Evolutionary conservation across 352 stramenopile genomes (phyloP), one percentile per base, ranked within the genome.

Genomic region (Pythium periplocum): DNA sequence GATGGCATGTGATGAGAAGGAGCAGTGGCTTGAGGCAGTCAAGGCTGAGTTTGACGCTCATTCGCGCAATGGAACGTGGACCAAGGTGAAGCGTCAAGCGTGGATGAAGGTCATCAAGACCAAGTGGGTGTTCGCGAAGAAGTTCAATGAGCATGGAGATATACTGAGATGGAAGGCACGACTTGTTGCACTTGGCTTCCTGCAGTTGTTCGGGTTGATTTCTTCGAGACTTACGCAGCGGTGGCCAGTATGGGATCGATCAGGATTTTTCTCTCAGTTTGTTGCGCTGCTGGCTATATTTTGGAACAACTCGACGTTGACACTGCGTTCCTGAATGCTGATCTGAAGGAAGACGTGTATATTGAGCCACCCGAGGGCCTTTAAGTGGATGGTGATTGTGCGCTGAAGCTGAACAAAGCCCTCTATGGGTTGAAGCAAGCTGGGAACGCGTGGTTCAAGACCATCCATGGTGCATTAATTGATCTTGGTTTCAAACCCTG

Each of bases 211-310:
- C 57, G 61, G 1, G 49, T 78, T 0, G 59, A 78, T 36, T 75
- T 69, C 55, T 57, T 59, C 34, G 69, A 78, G 37, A 75, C 61
- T 0, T 71, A 64, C 48, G 45, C 51, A 32, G 59, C 61, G 1
- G 73, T 83, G 9, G 59, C 63, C n/a, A 68, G 64, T 49, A 71
- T 75, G 54, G 67, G 62, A 40, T 73, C 61, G 2, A 63, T 83
- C 9, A 47, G 64, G 37, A 33, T 71, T 9, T 47, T 66, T 4
- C 12, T 72, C 1, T 37, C 62, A 1, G 42, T 70, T 9, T 42
- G 49, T 10, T 51, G 48, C 32, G 5, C 32, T 0, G 17, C 47
- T 9, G 49, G 38, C n/a, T 66, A 70, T 30, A 40, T 62, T 6
- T 64, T 74, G 31, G 32, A 66, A 33, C 67, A 75, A 17, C 40